Evolutionary conservation across 305 asterid genomes (phyloP), one percentile per base, ranked within the genome.

Genomic region (Fraxinus velutina): DNA sequence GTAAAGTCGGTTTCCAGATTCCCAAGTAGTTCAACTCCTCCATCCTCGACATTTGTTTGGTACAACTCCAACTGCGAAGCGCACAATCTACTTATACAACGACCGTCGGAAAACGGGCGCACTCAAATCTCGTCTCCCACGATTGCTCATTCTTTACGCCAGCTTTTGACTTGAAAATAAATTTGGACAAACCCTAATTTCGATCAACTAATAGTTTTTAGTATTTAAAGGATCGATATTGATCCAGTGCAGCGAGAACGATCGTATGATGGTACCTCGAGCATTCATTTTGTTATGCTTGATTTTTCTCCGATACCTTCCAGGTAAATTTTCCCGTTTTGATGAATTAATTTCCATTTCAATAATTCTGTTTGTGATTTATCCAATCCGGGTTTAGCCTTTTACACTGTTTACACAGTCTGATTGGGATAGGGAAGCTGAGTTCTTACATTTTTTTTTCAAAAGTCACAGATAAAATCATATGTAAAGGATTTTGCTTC

Each of bases 271-370:
- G 89, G 88, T 88, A 79, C 90, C 83, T 17, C 30, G 36, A 57
- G 10, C 86, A 13, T 52, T 87, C 52, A 60, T 90, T 42, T 75
- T 86, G 21, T 87, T 84, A 15, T 86, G 88, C 85, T 76, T 90
- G 75, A 64, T 89, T 86, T 78, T 87, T 83, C 85, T 91, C 84
- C 75, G 78, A 86, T 89, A 80, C 72, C 77, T 88, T 86, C 81
- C 92, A 81, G 97, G 98, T 94, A 80, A 84, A 76, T 47, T 71
- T 13, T 66, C 42, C 19, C 30, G 76, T 80, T 57, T 79, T 21
- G 71, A 30, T 47, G 29, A 55, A 55, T 33, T 36, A 2, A 24
- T 70, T 32, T 6, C 10, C 29, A 22, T 75, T 6, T 19, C 29
- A 19, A 34, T 78, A 9, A 0, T 78, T 50, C 22, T 72, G 75